Evolutionary conservation across 2,329 filamentous ascomycete genomes (phyloP).

Genomic region (Thelonectria rubi): DNA sequence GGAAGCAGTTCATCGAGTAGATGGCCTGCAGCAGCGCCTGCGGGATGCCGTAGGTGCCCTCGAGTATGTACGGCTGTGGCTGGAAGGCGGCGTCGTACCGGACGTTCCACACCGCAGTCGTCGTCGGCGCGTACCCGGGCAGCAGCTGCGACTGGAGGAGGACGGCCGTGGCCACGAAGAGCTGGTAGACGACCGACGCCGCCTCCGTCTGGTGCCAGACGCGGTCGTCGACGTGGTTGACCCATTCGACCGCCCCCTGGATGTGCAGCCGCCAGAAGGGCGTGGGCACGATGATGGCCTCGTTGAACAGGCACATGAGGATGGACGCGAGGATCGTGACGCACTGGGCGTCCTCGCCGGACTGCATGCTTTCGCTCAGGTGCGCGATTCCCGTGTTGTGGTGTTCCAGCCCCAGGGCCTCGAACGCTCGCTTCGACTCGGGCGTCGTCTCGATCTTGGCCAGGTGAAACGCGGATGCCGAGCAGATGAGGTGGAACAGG

Average conservation of each 20-base stretch:
- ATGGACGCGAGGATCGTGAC: constrained; percentile 34
- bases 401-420: constrained; percentile 37
- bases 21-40: constrained; percentile 33
- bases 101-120: constrained; percentile 37
- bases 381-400: constrained; percentile 39
- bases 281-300: constrained; percentile 37
- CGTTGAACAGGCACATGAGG: constrained; percentile 36
- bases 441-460: constrained; percentile 18
- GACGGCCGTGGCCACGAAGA: constrained; percentile 36
- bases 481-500: constrained; percentile 38
- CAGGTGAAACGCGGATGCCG: constrained; percentile 37
- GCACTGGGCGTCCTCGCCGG: constrained; percentile 31
- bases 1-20: constrained; percentile 29
- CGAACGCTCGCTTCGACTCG: constrained; percentile 22
- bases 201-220: constrained; percentile 36
- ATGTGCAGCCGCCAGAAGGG: constrained; percentile 39
- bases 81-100: constrained; percentile 29
- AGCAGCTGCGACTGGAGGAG: constrained; percentile 35
- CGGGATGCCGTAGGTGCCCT: constrained; percentile 29
- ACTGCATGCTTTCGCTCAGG: constrained; percentile 35
- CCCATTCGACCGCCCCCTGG: constrained; percentile 38
- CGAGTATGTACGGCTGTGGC: constrained; percentile 32
- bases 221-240: constrained; percentile 37
- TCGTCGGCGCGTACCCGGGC: constrained; percentile 18
- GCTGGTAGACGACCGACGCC: constrained; percentile 34